phyloP scores from a whole-genome alignment of 2,329 filamentous ascomycete species.

The Emmonsiellopsis sp. region DNA sequence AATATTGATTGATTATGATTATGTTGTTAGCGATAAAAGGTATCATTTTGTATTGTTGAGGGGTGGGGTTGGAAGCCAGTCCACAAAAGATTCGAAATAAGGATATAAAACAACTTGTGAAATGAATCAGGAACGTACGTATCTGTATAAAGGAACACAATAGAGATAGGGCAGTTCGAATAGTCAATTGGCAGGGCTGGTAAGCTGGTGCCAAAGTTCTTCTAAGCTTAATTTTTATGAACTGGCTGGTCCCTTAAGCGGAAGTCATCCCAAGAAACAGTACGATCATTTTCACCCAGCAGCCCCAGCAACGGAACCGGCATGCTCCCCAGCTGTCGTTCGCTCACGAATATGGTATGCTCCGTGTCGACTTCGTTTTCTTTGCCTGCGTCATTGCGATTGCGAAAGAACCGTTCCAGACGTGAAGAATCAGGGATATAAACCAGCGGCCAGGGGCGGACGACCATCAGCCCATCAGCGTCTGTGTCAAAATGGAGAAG shows the following conservation, averaged over 20 bases:
- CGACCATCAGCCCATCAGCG: neutral
- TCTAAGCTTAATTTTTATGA: no score
- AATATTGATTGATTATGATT: no score
- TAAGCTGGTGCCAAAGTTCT: no score
- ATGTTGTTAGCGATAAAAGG: no score
- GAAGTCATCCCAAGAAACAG: no score
- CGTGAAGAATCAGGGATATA: neutral
- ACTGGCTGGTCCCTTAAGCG: no score
- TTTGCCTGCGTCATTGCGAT: neutral
- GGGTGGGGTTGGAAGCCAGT: no score
- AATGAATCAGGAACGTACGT: no score
- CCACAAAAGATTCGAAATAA: neutral
- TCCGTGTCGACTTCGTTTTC: neutral
- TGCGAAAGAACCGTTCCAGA: neutral
- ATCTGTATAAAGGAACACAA: neutral
- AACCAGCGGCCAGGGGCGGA: conserved; percentile 1
- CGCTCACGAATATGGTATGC: neutral
- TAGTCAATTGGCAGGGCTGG: no score
- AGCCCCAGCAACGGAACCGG: neutral
- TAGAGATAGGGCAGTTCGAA: no score
- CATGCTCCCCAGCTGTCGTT: neutral
- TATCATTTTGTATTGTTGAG: no score
- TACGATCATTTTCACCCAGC: no score
- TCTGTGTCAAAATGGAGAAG: neutral
- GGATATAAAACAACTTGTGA: neutral